Base-by-base conservation (phyloP, 352 stramenopile genomes). In the Detonula confervacea region DNA sequence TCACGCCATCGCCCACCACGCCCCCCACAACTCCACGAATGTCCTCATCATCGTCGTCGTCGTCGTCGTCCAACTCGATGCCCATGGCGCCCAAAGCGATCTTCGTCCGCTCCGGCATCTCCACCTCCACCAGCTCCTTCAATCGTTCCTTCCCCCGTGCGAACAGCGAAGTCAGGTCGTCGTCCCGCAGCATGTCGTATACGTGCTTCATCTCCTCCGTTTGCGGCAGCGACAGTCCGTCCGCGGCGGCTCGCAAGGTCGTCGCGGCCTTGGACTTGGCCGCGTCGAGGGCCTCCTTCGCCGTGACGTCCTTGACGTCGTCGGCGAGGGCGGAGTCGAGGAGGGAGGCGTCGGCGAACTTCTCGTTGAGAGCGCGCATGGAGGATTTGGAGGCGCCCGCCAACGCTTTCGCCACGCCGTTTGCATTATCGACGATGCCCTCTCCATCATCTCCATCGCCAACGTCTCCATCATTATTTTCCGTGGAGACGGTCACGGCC, bases 181-280 rank as follows among this genome's bases (percentile, higher is more conserved):
- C 87, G 73, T 92, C 81, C 35, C 91, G 91, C 16, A 94, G 55
- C 81, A 94, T 91, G 56, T 73, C 51, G 25, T 91, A 83, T 46
- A 95, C 54, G 77, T 90, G 70, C 51, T 88, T 77, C 3, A 91
- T 66, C 74, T 90, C 72, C 35, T 88, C 20, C 37, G 83, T 67
- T 49, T 84, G 59, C 18, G 84, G 78, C 14, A 86, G 30, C 18
- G 66, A 46, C 22, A 73, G 24, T n/a, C 55, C 37, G 11, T 72
- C 74, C 0, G 30, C 35, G 2, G 39, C 14, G 46, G 52, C 18
- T 1, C 42, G 37, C 1, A 47, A 44, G 0, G 18, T n/a, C 6
- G 51, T 11, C 6, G 27, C n/a, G 11, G 55, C 47, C 18, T 57
- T 73, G 11, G 37, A 20, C 2, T 29, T 57, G 25, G 70, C 62